Conservation (phyloP, 2,329 filamentous ascomycete genomes). For the Metarhizium humberi region DNA sequence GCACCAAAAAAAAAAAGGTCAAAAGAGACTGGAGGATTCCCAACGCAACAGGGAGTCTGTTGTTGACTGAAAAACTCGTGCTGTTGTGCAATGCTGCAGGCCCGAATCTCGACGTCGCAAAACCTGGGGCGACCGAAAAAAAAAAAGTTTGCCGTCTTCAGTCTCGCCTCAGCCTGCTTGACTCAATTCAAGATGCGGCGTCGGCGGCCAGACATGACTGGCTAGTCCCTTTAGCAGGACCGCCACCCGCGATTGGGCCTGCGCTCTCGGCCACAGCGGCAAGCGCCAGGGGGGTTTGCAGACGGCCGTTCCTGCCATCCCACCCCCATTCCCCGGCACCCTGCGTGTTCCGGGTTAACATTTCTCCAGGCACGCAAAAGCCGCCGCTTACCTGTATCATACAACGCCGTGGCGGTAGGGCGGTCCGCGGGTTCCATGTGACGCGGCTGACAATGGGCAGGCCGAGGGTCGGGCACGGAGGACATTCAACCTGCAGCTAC, state of each 20-base stretch:
- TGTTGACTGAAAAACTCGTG: not conserved
- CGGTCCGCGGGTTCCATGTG: slow-evolving; percentile 7
- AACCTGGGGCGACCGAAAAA: not conserved
- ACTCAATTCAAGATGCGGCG: not conserved
- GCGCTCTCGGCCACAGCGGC: not conserved
- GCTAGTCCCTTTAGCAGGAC: not conserved
- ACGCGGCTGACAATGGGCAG: not conserved
- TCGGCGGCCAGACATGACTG: not conserved
- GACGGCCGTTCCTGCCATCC: not conserved
- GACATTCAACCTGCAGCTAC: no score
- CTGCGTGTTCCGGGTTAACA: not conserved
- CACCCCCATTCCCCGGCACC: not conserved
- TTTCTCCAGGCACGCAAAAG: not conserved
- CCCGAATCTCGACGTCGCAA: not conserved
- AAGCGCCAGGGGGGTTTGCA: not conserved
- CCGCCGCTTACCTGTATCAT: no score
- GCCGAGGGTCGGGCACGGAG: not conserved
- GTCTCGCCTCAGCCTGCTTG: not conserved
- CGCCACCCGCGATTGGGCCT: not conserved
- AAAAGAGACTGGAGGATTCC: not conserved
- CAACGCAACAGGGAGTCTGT: not conserved
- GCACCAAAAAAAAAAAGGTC: not conserved
- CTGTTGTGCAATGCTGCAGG: not conserved
- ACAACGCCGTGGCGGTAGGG: not conserved
- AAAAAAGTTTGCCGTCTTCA: not conserved